Conservation (phyloP, 352 stramenopile genomes). For the Peronospora belbahrii region DNA sequence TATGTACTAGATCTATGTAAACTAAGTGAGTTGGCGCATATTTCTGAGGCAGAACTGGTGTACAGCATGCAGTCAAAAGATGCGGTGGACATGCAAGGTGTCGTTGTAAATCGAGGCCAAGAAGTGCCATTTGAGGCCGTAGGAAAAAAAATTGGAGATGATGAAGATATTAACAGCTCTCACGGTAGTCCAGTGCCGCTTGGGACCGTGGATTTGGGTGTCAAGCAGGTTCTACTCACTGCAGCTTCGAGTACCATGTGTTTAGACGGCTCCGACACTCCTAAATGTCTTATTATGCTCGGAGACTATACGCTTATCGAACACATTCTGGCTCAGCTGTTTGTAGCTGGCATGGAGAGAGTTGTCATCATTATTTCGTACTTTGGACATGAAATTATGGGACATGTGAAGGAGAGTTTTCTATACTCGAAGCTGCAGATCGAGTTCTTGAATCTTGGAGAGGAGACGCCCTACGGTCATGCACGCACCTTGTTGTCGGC, state of each 20-base stretch:
- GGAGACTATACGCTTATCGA: slow-evolving; percentile 75
- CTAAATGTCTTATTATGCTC: slow-evolving; percentile 71
- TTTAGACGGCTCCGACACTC: slow-evolving; percentile 65
- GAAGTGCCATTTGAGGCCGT: slow-evolving; percentile 76
- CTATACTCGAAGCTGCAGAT: slow-evolving; percentile 73
- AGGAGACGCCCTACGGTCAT: slow-evolving; percentile 67
- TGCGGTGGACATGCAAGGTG: slow-evolving; percentile 74
- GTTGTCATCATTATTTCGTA: slow-evolving; percentile 84
- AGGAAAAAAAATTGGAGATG: slow-evolving; percentile 36
- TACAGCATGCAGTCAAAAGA: slow-evolving; percentile 64
- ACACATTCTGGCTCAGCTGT: slow-evolving; percentile 74
- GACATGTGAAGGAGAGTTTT: slow-evolving; percentile 66
- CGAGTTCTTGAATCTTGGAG: slow-evolving; percentile 78
- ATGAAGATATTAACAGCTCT: slow-evolving; percentile 5
- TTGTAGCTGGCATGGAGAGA: slow-evolving; percentile 71
- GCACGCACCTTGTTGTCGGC: slow-evolving; percentile 67
- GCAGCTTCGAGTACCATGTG: slow-evolving; percentile 74
- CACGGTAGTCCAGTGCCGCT: neutral
- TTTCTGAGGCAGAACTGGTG: slow-evolving; percentile 63
- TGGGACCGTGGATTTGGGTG: slow-evolving; percentile 6
- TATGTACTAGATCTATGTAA: slow-evolving; percentile 65
- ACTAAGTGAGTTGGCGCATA: slow-evolving; percentile 52
- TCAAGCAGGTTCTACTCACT: slow-evolving; percentile 75
- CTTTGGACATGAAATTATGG: slow-evolving; percentile 74
- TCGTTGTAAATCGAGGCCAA: slow-evolving; percentile 68